Percentiles rank a stretch among this genome's conserved stretches.
Evolutionary conservation across 1,284 basidiomycete genomes (phyloP).

Genomic region (Takashimella tepidaria): DNA sequence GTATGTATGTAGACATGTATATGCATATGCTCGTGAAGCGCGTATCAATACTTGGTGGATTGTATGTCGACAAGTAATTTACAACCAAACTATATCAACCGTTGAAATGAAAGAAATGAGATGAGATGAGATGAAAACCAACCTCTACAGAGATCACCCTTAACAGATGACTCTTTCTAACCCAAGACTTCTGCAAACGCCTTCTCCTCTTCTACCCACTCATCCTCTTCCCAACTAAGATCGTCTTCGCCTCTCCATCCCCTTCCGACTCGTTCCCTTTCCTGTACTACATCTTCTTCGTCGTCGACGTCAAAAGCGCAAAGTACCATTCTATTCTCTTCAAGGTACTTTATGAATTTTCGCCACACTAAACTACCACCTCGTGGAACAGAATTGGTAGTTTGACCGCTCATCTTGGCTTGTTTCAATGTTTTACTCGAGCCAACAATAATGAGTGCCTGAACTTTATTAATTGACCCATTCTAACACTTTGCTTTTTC

Average conservation of each 20-base stretch:
- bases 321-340: constrained; percentile 26
- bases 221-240: background rate
- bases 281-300: background rate
- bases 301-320: constrained; percentile 3
- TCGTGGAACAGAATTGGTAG: constrained; percentile 23
- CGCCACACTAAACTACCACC: constrained; percentile 40
- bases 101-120: background rate
- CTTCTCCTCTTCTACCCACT: background rate
- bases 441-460: constrained; percentile 67
- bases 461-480: background rate
- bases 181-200: background rate
- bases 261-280: background rate
- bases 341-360: constrained; percentile 31
- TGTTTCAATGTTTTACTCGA: constrained; percentile 62
- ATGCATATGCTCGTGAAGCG: too few species aligned
- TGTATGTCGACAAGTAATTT: background rate
- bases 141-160: too few species aligned
- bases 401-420: constrained; percentile 21
- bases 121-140: background rate
- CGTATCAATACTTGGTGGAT: too few species aligned
- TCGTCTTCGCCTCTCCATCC: background rate
- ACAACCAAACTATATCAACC: background rate
- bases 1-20: too few species aligned
- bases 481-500: too few species aligned
- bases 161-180: background rate